phyloP scores from a whole-genome alignment of 768 basidiomycete genomes.

The Myochromella boudieri region DNA sequence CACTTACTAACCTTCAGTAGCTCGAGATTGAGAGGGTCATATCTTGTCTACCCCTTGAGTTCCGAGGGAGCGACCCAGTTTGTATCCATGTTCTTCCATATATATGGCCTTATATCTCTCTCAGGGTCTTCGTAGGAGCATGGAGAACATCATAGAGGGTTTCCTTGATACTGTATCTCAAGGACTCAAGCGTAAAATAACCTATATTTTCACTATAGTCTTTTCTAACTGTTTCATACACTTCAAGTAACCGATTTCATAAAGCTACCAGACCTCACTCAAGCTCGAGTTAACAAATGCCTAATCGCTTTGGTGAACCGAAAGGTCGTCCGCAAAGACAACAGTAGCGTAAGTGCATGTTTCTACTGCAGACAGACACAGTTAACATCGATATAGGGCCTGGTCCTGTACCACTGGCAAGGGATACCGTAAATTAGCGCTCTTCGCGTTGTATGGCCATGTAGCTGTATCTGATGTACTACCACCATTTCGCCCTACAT shows the following conservation, averaged over 20 bases:
- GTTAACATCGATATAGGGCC: constrained; percentile 44
- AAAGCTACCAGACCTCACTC: constrained; percentile 78
- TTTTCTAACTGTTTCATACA: background rate
- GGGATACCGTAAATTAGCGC: constrained; percentile 40
- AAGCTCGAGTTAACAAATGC: constrained; percentile 91
- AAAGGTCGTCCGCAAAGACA: constrained; percentile 81
- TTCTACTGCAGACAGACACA: background rate
- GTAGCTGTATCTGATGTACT: constrained; percentile 1
- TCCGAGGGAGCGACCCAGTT: constrained; percentile 85
- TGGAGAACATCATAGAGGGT: constrained; percentile 78
- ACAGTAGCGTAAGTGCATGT: constrained; percentile 44
- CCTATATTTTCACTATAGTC: background rate
- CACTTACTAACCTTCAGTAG: constrained; percentile 26
- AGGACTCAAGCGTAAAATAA: constrained; percentile 60
- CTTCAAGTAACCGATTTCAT: constrained; percentile 75
- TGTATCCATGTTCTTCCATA: constrained; percentile 24
- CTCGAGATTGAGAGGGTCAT: constrained; percentile 71
- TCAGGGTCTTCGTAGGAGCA: constrained; percentile 70
- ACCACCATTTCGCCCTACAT: background rate
- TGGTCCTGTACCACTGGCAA: constrained; percentile 70
- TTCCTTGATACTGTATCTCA: constrained; percentile 64
- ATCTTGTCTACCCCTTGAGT: constrained; percentile 81
- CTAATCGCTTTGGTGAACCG: constrained; percentile 87
- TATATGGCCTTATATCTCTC: background rate
- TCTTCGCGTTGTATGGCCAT: background rate